phyloP scores from a whole-genome alignment of 176 grass and related monocot genomes.

The Phoenix roebelenii region DNA sequence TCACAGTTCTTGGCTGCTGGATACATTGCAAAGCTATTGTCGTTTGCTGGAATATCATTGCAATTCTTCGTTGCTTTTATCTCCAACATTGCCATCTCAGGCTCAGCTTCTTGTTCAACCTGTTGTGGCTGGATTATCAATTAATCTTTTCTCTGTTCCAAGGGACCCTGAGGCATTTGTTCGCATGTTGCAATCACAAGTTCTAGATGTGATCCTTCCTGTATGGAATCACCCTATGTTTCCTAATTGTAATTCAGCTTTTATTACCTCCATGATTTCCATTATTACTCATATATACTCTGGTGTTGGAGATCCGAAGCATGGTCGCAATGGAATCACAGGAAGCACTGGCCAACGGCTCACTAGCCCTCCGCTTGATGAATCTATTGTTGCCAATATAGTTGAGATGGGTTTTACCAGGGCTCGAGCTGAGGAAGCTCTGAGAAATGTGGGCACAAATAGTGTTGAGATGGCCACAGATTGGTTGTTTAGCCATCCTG shows the following conservation, averaged over 20 bases:
- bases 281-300: slow-evolving; percentile 63
- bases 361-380: slow-evolving; percentile 44
- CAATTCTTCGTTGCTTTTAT: slow-evolving; percentile 55
- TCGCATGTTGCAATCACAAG: slow-evolving; percentile 63
- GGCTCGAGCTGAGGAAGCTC: slow-evolving; percentile 64
- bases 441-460: slow-evolving; percentile 60
- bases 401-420: slow-evolving; percentile 85
- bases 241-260: slow-evolving; percentile 37
- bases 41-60: slow-evolving; percentile 58
- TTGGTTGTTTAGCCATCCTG: slow-evolving; percentile 88
- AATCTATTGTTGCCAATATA: slow-evolving; percentile 54
- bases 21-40: slow-evolving; percentile 74
- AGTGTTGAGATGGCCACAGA: slow-evolving; percentile 79
- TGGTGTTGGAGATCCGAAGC: slow-evolving; percentile 49
- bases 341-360: slow-evolving; percentile 31
- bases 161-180: slow-evolving; percentile 62
- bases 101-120: slow-evolving; percentile 71
- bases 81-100: slow-evolving; percentile 43
- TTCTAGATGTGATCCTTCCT: slow-evolving; percentile 67
- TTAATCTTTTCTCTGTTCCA: slow-evolving; percentile 73
- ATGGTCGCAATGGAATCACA: slow-evolving; percentile 11
- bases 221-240: slow-evolving; percentile 67
- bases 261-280: slow-evolving; percentile 40
- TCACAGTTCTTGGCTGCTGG: slow-evolving; percentile 58
- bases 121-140: slow-evolving; percentile 51